A percentile compares a stretch with the other conserved stretches of the same genome.
These are phyloP conservation scores for Chlorella sorokiniana DNA, from an alignment of 139 green algal species.

Conservation along the genomic window DNA sequence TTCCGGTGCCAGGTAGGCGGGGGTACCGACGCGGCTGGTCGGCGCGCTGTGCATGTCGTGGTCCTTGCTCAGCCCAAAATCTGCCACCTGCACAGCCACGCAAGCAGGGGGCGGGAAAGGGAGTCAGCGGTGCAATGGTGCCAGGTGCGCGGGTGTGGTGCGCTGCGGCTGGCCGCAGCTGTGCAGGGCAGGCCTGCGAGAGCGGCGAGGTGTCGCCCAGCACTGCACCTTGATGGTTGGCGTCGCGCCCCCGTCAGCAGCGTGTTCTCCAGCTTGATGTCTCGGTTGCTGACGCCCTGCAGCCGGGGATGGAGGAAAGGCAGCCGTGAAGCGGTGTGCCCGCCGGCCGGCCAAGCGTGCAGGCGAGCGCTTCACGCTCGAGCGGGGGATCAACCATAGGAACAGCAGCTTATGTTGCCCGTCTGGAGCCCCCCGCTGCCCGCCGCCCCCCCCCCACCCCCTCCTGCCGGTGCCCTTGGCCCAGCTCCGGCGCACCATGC, in stretches of 20 bases:
- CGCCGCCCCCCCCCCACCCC: too few relatives aligned
- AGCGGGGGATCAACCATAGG: too few relatives aligned
- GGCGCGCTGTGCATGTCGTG: constrained; percentile 79
- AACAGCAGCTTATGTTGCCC: too few relatives aligned
- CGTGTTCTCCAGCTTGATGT: constrained; percentile 99
- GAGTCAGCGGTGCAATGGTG: neutral
- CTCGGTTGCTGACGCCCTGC: constrained; percentile 77
- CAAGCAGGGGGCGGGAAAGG: neutral
- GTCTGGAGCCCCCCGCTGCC: too few relatives aligned
- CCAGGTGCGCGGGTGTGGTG: neutral
- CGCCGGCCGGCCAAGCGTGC: neutral
- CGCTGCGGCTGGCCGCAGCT: too few relatives aligned
- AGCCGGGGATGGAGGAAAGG: neutral
- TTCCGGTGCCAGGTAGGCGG: constrained; percentile 97
- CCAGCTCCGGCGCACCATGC: constrained; percentile 70
- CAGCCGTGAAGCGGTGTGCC: too few relatives aligned
- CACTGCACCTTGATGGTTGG: constrained; percentile 80
- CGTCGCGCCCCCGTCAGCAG: constrained; percentile 74
- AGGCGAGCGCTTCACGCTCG: neutral
- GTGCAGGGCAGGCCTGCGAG: too few relatives aligned
- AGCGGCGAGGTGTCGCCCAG: too few relatives aligned
- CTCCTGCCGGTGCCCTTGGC: too few relatives aligned
- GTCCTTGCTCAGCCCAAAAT: constrained; percentile 78
- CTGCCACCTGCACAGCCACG: constrained; percentile 39
- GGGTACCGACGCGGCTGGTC: constrained; percentile 90